Conservation (phyloP, 352 stramenopile species). For the Globisporangium splendens region DNA sequence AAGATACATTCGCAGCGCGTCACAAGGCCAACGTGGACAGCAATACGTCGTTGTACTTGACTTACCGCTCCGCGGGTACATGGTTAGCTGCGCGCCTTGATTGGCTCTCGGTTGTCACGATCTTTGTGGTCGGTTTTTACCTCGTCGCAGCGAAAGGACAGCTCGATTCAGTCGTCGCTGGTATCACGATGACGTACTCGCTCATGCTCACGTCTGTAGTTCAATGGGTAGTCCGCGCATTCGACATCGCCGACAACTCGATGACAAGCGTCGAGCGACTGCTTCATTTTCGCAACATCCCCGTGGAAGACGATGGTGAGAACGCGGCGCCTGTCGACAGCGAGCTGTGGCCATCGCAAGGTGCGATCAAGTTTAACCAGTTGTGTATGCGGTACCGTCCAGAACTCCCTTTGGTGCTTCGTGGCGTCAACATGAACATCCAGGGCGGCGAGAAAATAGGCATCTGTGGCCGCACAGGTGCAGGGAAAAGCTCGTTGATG, state of each 20-base stretch:
- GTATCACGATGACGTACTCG: conserved; percentile 33
- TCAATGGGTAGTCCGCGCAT: too few relatives aligned
- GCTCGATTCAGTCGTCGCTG: neutral
- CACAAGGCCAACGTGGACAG: conserved; percentile 20
- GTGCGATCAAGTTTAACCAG: conserved; percentile 28
- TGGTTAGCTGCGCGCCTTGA: conserved; percentile 94
- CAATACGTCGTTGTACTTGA: conserved; percentile 42
- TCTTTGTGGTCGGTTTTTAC: conserved; percentile 84
- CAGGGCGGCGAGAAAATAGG: conserved; percentile 30
- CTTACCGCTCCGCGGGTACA: conserved; percentile 44
- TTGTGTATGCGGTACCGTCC: conserved; percentile 28
- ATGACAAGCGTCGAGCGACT: too few relatives aligned
- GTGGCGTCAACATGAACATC: conserved; percentile 26
- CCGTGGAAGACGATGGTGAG: neutral
- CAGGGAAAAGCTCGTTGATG: conserved; percentile 27
- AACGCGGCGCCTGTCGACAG: neutral
- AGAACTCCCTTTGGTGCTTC: conserved; percentile 21
- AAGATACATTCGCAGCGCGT: too few relatives aligned
- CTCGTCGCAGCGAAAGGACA: conserved; percentile 48
- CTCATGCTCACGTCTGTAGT: conserved; percentile 17
- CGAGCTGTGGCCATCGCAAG: conserved; percentile 9
- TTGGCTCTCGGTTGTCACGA: conserved; percentile 73
- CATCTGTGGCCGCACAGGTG: conserved; percentile 26
- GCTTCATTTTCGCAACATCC: too few relatives aligned
- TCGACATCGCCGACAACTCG: too few relatives aligned